These are phyloP conservation scores for Chamaecyparis obtusa DNA, from an alignment of 75 land plant genomes.

Conservation along the genomic window DNA sequence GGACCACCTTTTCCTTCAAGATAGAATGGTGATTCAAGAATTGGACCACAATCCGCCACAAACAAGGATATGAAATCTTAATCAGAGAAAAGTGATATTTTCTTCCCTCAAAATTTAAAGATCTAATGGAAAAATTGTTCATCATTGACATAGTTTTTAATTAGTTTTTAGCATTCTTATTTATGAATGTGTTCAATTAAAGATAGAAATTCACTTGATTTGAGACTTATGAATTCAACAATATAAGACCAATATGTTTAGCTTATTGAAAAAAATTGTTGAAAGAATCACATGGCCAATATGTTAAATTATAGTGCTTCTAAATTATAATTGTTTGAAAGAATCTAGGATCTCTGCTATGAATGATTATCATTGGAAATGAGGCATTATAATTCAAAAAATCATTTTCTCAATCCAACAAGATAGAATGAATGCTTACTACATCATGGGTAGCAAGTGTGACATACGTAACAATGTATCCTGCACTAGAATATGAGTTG, in stretches of 20 bases:
- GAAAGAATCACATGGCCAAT: background rate
- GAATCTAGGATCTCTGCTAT: background rate
- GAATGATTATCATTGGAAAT: background rate
- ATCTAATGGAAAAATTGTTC: background rate
- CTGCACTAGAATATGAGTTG: constrained; percentile 54
- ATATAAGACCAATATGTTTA: background rate
- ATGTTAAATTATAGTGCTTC: background rate
- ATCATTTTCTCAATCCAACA: background rate
- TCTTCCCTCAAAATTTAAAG: background rate
- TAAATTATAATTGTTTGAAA: background rate
- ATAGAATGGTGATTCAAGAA: constrained; percentile 69
- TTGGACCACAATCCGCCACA: constrained; percentile 58
- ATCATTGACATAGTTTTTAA: background rate
- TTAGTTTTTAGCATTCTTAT: background rate
- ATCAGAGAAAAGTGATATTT: background rate
- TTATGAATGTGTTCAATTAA: background rate
- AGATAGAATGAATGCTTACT: constrained; percentile 20
- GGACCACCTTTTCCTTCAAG: constrained; percentile 70
- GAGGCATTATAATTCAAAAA: background rate
- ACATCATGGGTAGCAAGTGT: constrained; percentile 85
- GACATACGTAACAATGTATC: constrained; percentile 80
- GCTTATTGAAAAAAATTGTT: background rate
- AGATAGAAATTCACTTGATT: background rate
- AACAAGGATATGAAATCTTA: background rate
- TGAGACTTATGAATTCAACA: background rate